Evolutionary conservation across 2,329 filamentous ascomycete genomes (phyloP), one percentile per base, ranked within the genome.

Genomic region (Rhinocladiella similis): DNA sequence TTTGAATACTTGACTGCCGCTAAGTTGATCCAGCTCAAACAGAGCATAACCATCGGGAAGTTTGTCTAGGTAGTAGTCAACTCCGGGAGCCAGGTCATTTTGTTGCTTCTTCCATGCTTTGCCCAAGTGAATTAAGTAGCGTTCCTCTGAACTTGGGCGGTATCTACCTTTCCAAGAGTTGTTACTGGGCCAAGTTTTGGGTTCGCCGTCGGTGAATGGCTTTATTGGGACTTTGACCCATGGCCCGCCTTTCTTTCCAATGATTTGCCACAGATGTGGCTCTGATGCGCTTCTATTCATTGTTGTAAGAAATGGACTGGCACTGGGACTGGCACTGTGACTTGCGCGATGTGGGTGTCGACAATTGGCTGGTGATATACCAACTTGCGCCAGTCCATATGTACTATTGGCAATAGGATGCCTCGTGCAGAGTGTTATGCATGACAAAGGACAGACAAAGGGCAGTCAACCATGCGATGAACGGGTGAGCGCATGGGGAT

Each of bases 31-130:
- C 22, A 77, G 75, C 47, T 83, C 75, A 63, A 77, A 80, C 0
- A 84, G 64, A 0, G 69, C 71, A 65, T 83, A 87, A 2, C 82
- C 82, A 3, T 74, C 67, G 1, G 84, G 84, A 0, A 86, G 68
- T 14, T 67, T 66, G 51, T 83, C 76, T 1, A 87, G 71, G 1
- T 70, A 73, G 66, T 85, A 85, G 1, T 67, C 68, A 10, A 75
- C 66, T 2, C 75, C 75, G 78, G 50, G 20, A 9, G 12, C 10
- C 13, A 10, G 42, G 18, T 50, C 27, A 1, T 74, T 74, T 10
- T 69, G 69, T 20, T 73, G 65, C 46, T 75, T 62, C 67, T 82
- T 73, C 81, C 81, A 83, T 46, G 72, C 67, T 10, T 65, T 68
- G 0, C 71, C 81, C 6, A 83, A 65, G 50, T 77, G 77, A 25